Base-by-base conservation (phyloP, 495 filamentous ascomycete species). In the Hypomontagnella monticulosa region DNA sequence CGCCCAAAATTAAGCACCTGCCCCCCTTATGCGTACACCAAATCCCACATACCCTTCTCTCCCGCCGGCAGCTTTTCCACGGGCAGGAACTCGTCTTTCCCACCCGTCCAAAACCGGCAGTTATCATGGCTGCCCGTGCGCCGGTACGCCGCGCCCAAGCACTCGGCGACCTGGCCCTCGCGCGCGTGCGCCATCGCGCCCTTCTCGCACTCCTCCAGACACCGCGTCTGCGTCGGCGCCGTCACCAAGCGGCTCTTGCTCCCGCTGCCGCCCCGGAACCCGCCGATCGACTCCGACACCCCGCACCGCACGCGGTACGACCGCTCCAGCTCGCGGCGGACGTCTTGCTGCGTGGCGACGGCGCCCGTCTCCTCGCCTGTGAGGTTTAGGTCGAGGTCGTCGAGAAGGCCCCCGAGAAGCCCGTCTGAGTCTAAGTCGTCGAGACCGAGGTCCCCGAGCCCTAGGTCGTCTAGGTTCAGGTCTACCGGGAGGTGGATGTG, bases 31-130 rank as follows among this genome's bases (percentile, higher is more conserved):
- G 62, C 61, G 43, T 67, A 67, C 37, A 67, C 64, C 46, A 67
- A 48, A 55, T 67, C 64, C 64, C 64, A 67, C 37, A 61, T 57
- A 23, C 64, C 63, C 8, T 1, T 15, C 14, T 46, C 58, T 8
- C 36, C 64, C 14, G 14, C 14, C 34, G 10, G 41, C 50, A 70
- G 4, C 58, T 30, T 15, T 16, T 65, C 54, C 15, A 72, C 66
- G 0, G 70, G 66, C 37, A 72, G 58, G 5, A 70, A 36, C 63
- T 54, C 50, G 16, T 64, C 51, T 16, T 49, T 47, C 1, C 34
- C 66, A 1, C 66, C 70, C 0, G 20, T 57, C 70, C 66, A 72
- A 20, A 42, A 70, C 14, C 58, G n/a, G 36, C 70, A 72, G n/a
- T 67, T 67, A 12, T 42, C 63, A 12, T 12, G 33, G 15, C 5